These are phyloP conservation scores for Apiospora rasikravindrae DNA, from an alignment of 2,329 filamentous ascomycete species.

Conservation along the genomic window DNA sequence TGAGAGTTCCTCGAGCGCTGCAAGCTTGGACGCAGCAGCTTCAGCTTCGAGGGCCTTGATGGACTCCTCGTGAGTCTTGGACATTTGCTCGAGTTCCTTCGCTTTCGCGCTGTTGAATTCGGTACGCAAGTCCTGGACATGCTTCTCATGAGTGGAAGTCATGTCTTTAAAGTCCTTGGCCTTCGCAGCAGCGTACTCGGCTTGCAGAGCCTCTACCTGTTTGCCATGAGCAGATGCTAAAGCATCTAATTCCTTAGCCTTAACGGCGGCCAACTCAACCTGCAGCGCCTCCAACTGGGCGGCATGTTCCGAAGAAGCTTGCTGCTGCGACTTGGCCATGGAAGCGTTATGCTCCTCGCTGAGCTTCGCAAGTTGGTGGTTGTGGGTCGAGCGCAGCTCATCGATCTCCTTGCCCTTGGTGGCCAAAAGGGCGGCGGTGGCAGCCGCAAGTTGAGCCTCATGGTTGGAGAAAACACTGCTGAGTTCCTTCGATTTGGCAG, in stretches of 20 bases:
- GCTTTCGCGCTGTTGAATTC: constrained; percentile 24
- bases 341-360: constrained; percentile 29
- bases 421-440: constrained; percentile 25
- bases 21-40: constrained; percentile 26
- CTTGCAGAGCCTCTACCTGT: constrained; percentile 21
- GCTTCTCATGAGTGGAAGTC: constrained; percentile 19
- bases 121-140: constrained; percentile 26
- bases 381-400: constrained; percentile 36
- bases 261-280: constrained; percentile 26
- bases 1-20: constrained; percentile 29
- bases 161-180: constrained; percentile 22
- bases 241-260: constrained; percentile 26
- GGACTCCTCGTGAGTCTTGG: constrained; percentile 18
- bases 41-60: constrained; percentile 26
- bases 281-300: constrained; percentile 26
- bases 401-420: constrained; percentile 32
- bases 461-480: constrained; percentile 21
- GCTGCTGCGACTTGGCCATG: constrained; percentile 26
- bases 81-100: constrained; percentile 27
- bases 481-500: constrained; percentile 26
- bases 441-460: constrained; percentile 23
- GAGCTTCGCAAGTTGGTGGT: constrained; percentile 34
- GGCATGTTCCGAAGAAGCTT: constrained; percentile 26
- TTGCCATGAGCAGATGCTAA: constrained; percentile 22
- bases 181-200: constrained; percentile 24